Evolutionary conservation across 352 stramenopile species (phyloP), one percentile per base, ranked within the genome.

Genomic region (Phytophthora crassamura): DNA sequence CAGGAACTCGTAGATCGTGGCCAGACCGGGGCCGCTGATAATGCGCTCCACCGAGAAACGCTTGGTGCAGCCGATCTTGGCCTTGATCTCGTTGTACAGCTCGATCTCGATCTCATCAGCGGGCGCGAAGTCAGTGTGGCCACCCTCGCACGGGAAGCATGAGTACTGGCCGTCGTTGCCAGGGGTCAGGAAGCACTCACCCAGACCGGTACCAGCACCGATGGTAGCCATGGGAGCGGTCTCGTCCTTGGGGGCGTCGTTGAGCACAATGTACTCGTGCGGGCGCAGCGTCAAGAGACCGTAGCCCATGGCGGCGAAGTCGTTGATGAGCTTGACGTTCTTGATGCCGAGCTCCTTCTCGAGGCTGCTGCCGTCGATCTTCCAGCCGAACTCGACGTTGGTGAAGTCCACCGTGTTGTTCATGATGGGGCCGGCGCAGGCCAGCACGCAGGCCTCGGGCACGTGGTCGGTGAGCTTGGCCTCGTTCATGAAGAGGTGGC

Each of bases 251-350:
- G 77, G 71, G 16, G 67, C 87, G 40, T 93, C 81, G 69, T 97
- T 92, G 12, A 92, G 77, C 22, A 95, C 68, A 18, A 96, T 89
- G 72, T 98, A 97, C 57, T 95, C 89, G 55, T 97, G 80, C 7
- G 86, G 72, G 67, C 97, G 86, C 18, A 99, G 80, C 34, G 97
- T 98, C 11, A 99, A 75, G 33, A 98, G 84, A 7, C 97, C 97
- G 74, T 99, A 99, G 41, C 97, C 97, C 73, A 98, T 97, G 35
- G 91, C 97, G 0, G 96, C 93, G 77, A 99, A 99, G 74, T 99
- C 97, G 74, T 98, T 98, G 41, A 99, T 97, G n/a, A 99, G 80
- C 15, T 83, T 82, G 38, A 98, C 94, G 11, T 73, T 78, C 50
- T 83, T 80, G 64, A 98, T 97, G 51, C 78, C 88, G 33, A 93